Evolutionary conservation across 2,329 filamentous ascomycete species (phyloP).

Genomic region (Aspergillus tubingensis): DNA sequence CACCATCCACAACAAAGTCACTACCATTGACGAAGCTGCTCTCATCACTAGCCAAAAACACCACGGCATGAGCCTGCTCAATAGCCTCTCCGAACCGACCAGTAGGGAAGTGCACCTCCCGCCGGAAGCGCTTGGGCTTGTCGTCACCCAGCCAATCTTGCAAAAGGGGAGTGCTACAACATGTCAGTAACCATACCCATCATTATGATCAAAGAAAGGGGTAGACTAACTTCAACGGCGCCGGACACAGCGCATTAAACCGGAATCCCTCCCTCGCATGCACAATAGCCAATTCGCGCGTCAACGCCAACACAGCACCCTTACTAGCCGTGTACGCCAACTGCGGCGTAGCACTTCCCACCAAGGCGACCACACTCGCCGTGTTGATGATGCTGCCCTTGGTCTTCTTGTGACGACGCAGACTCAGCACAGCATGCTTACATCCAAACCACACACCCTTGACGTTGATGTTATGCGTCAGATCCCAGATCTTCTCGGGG

Average conservation of each 20-base stretch:
- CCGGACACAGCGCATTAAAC: slow-evolving; percentile 88
- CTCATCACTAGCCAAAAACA: slow-evolving; percentile 86
- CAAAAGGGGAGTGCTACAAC: slow-evolving; percentile 71
- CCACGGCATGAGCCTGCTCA: slow-evolving; percentile 84
- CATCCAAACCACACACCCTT: slow-evolving; percentile 97
- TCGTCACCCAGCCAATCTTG: slow-evolving; percentile 95
- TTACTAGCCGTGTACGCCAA: slow-evolving; percentile 93
- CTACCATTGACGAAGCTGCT: slow-evolving; percentile 85
- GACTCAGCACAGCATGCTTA: slow-evolving; percentile 84
- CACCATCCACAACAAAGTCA: slow-evolving; percentile 94
- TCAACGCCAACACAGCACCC: slow-evolving; percentile 86
- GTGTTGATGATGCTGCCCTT: slow-evolving; percentile 88
- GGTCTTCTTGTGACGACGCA: slow-evolving; percentile 77
- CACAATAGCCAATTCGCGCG: slow-evolving; percentile 85
- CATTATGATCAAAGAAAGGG: background rate
- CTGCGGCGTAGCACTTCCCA: slow-evolving; percentile 84
- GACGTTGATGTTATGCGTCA: slow-evolving; percentile 92
- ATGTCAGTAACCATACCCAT: slow-evolving; percentile 1
- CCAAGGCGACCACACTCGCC: slow-evolving; percentile 81
- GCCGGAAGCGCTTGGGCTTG: slow-evolving; percentile 73
- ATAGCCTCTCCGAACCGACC: slow-evolving; percentile 88
- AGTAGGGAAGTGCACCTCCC: slow-evolving; percentile 85
- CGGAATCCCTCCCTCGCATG: slow-evolving; percentile 83
- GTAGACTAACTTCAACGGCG: slow-evolving; percentile 70
- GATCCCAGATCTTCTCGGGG: slow-evolving; percentile 87